Percentiles rank a stretch among this genome's conserved stretches.
phyloP scores from a whole-genome alignment of 768 basidiomycete genomes.

The Suillus luteus region DNA sequence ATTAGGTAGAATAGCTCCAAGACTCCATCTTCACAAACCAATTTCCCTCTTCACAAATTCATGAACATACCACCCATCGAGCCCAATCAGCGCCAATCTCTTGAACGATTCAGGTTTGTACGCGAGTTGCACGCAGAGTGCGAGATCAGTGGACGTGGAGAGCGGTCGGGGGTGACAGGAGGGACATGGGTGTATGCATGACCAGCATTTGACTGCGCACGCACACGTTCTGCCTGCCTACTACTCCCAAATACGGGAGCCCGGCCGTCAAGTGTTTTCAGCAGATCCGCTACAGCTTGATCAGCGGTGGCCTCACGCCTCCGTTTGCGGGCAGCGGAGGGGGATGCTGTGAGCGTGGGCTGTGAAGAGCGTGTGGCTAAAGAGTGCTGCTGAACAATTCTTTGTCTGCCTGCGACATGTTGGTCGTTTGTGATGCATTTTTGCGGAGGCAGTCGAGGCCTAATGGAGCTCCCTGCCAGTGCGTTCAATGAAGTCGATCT shows the following conservation, averaged over 20 bases:
- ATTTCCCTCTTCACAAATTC: not conserved
- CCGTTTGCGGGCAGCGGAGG: conserved; percentile 2
- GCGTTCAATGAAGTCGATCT: conserved; percentile 7
- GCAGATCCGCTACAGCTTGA: not conserved
- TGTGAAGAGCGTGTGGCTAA: not conserved
- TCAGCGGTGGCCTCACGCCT: conserved; percentile 7
- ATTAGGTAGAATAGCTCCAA: not conserved
- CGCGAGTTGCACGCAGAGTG: not conserved
- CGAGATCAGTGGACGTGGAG: not conserved
- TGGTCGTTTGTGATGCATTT: not conserved
- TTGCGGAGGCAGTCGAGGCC: not conserved
- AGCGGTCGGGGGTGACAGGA: not conserved
- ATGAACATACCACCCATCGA: not conserved
- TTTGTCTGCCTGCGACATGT: not conserved
- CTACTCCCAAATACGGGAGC: conserved; percentile 12
- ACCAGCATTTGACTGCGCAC: conserved; percentile 1
- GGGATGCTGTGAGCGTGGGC: conserved; percentile 1
- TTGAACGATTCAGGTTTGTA: conserved; percentile 7
- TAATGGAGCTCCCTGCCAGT: too few species aligned
- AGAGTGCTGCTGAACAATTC: not conserved
- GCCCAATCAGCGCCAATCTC: conserved; percentile 14
- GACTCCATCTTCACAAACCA: not conserved
- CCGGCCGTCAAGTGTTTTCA: not conserved
- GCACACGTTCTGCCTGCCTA: conserved; percentile 11
- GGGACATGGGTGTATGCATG: not conserved